phyloP scores from a whole-genome alignment of 2,329 filamentous ascomycete genomes.

The Eutypella sp. region DNA sequence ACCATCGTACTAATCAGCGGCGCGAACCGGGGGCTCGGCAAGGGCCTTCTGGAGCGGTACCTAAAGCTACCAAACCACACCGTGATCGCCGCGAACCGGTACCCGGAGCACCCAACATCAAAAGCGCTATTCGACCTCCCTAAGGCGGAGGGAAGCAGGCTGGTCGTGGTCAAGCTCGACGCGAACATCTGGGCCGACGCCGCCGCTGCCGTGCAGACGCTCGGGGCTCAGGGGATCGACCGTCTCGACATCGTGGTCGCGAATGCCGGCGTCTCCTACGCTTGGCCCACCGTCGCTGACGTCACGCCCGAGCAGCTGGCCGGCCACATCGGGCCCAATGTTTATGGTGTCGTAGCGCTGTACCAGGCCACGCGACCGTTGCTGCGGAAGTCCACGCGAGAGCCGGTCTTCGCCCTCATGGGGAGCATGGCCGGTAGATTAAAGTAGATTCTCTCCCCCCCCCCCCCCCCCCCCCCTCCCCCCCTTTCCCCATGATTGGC shows the following conservation, averaged over 20 bases:
- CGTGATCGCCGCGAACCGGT: slow-evolving; percentile 35
- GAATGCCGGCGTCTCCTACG: slow-evolving; percentile 41
- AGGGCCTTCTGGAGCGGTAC: slow-evolving; percentile 29
- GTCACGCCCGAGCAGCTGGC: slow-evolving; percentile 31
- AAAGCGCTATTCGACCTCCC: slow-evolving; percentile 30
- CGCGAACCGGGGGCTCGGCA: slow-evolving; percentile 34
- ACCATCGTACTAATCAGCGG: slow-evolving; percentile 32
- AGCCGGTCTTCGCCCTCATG: slow-evolving; percentile 35
- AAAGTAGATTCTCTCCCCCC: no score
- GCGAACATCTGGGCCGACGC: slow-evolving; percentile 28
- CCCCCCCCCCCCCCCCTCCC: no score
- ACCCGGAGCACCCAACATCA: slow-evolving; percentile 21
- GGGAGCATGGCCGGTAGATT: slow-evolving; percentile 26
- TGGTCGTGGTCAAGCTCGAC: slow-evolving; percentile 41
- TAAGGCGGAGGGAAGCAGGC: slow-evolving; percentile 24
- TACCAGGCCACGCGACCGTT: slow-evolving; percentile 40
- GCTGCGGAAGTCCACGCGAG: slow-evolving; percentile 23
- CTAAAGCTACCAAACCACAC: slow-evolving; percentile 53
- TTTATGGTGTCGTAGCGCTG: slow-evolving; percentile 34
- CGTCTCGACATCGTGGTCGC: slow-evolving; percentile 47
- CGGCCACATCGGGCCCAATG: slow-evolving; percentile 37
- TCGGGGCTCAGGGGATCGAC: slow-evolving; percentile 30
- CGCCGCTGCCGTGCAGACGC: slow-evolving; percentile 24
- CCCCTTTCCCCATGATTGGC: no score
- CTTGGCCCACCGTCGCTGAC: slow-evolving; percentile 26